Evolutionary conservation across 2,329 filamentous ascomycete species (phyloP).

Genomic region (Alternaria triticimaculans): DNA sequence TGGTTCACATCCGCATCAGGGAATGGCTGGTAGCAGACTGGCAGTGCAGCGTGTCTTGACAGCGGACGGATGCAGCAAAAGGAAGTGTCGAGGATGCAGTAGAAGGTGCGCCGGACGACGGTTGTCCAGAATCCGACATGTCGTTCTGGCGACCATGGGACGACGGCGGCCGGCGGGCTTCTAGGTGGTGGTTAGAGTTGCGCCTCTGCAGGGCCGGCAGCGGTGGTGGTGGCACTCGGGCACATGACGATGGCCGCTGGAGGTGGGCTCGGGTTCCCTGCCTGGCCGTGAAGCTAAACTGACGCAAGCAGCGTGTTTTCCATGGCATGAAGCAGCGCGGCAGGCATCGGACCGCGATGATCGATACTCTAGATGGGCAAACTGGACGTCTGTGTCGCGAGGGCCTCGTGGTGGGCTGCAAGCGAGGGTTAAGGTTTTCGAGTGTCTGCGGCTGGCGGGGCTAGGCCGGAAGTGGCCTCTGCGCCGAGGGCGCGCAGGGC

Average conservation of each 20-base stretch:
- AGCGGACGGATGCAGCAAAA: constrained; percentile 8
- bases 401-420: constrained; percentile 20
- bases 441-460: background rate
- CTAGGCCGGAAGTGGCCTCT: constrained; percentile 17
- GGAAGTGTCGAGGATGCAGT: background rate
- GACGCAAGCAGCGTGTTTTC: constrained; percentile 10
- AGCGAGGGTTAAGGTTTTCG: constrained; percentile 18
- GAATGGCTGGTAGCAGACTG: background rate
- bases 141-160: constrained; percentile 4
- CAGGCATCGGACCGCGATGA: constrained; percentile 16
- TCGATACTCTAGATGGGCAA: constrained; percentile 22
- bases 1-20: background rate
- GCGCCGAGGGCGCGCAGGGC: constrained; percentile 13
- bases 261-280: background rate
- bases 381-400: constrained; percentile 21
- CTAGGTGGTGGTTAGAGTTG: background rate
- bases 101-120: background rate
- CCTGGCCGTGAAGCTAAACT: constrained; percentile 1
- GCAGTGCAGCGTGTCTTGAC: background rate
- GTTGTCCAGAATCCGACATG: background rate
- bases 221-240: background rate
- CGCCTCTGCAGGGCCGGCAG: background rate
- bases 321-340: constrained; percentile 5
- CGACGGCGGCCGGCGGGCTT: constrained; percentile 4
- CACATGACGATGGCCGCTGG: constrained; percentile 6